Conservation (phyloP, 345 rosid species). For the Leavenworthia alabamica region DNA sequence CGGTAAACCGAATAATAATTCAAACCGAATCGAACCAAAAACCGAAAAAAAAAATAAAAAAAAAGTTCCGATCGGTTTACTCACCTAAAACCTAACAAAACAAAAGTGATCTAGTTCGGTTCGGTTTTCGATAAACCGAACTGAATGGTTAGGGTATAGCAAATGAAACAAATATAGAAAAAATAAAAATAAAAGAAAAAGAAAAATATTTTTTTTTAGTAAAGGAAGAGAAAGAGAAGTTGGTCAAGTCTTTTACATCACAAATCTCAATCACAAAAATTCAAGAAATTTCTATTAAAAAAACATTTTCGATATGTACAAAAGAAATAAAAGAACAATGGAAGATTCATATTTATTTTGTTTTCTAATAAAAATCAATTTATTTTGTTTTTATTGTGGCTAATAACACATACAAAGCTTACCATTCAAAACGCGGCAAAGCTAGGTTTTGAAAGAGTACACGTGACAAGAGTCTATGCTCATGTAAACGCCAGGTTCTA, state of each 20-base stretch:
- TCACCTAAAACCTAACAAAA: too few species aligned
- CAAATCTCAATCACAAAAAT: neutral
- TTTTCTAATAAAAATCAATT: neutral
- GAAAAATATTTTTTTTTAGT: neutral
- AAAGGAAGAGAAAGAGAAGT: constrained; percentile 15
- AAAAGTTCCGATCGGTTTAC: too few species aligned
- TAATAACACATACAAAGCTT: neutral
- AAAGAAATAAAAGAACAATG: too few species aligned
- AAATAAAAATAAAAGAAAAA: neutral
- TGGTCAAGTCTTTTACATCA: constrained; percentile 5
- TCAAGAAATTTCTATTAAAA: constrained; percentile 16
- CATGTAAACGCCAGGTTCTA: constrained; percentile 4
- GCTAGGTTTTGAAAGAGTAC: constrained; percentile 12
- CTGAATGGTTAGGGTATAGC: too few species aligned
- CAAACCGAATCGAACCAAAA: too few species aligned
- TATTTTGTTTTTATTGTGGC: neutral
- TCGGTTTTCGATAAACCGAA: too few species aligned
- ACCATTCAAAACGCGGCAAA: constrained; percentile 23
- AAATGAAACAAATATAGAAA: neutral
- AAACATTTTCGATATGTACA: too few species aligned
- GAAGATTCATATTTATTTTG: too few species aligned
- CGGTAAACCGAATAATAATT: too few species aligned
- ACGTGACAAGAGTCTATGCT: constrained; percentile 15
- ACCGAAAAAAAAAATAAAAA: too few species aligned
- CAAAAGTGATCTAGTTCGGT: too few species aligned